Evolutionary conservation across 2,329 filamentous ascomycete species (phyloP), one percentile per base, ranked within the genome.

Genomic region (Chrysosporium keratinophilum): DNA sequence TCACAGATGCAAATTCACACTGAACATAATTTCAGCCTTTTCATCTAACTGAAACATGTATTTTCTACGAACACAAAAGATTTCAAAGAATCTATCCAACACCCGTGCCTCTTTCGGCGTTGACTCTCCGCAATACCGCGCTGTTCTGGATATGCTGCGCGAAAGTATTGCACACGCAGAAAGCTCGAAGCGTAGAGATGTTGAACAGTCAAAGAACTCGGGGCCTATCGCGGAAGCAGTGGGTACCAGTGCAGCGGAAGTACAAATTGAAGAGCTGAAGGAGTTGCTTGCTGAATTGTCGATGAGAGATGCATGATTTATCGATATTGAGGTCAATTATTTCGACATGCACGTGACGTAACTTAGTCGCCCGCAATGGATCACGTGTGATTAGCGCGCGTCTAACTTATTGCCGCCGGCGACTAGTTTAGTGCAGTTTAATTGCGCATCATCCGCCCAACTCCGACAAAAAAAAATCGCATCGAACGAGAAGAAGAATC

Each of bases 81-180:
- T 72, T 47, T 67, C 71, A n/a, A 67, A 62, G 52, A 75, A 70
- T 49, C 69, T 72, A 17, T 63, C 64, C 37, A 74, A 71, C 47
- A 70, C 68, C 2, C 61, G 69, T 3, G 60, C 64, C 33, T 71
- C 70, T 5, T 72, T 70, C 55, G 70, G 69, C 5, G 43, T 67
- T 11, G 63, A 62, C 1, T 72, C 69, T 5, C 58, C 52, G 12
- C 69, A 72, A 54, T 70, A 71, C 49, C 64, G 66, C 28, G 61
- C 62, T 1, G 64, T 74, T 15, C 57, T 70, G 12, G 61, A 62
- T 9, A 70, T 68, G 7, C 59, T 72, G 11, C 67, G 64, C 40
- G 60, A 66, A 14, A 66, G 60, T 55, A 59, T 71, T 15, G 59
- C 50, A n/a, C 57, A 65, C 1, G 63, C 68, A 20, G 64, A 62